Conservation (phyloP, 2,329 filamentous ascomycete species). For the Aspergillus tubingensis region DNA sequence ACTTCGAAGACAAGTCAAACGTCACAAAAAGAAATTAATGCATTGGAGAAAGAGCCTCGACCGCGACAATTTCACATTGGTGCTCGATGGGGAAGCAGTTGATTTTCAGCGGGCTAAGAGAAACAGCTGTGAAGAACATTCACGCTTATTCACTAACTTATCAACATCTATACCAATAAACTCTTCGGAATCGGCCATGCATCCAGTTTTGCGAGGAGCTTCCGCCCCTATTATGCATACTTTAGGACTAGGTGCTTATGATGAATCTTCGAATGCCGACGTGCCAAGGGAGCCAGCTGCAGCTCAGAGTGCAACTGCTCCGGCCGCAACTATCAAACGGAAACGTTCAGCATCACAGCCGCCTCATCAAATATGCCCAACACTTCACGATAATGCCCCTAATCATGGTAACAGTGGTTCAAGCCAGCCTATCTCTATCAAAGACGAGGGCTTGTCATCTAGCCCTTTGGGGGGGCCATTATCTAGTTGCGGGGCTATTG, state of each 20-base stretch:
- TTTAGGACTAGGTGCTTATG: neutral
- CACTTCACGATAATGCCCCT: neutral
- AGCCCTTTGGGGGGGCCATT: conserved; percentile 28
- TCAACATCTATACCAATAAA: neutral
- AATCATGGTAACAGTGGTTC: conserved; percentile 9
- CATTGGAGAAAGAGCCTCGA: conserved; percentile 33
- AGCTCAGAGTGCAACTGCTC: neutral
- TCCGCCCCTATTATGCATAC: neutral
- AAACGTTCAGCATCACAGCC: conserved; percentile 16
- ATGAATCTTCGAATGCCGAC: neutral
- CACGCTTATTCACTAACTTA: neutral
- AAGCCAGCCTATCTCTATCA: conserved; percentile 30
- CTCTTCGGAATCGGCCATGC: neutral
- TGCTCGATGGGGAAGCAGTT: conserved; percentile 29
- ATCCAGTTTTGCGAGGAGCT: neutral
- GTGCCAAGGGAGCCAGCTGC: neutral
- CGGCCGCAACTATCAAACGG: conserved; percentile 24
- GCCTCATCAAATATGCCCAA: neutral
- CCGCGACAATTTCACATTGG: conserved; percentile 32
- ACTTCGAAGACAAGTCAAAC: conserved; percentile 34
- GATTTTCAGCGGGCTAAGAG: conserved; percentile 30
- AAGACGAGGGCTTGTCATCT: conserved; percentile 40
- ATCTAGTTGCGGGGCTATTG: conserved; percentile 39
- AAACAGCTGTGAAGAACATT: neutral
- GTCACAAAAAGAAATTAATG: conserved; percentile 36